These are phyloP conservation scores for Moricandia arvensis DNA, from an alignment of 345 rosid genomes.

Conservation along the genomic window DNA sequence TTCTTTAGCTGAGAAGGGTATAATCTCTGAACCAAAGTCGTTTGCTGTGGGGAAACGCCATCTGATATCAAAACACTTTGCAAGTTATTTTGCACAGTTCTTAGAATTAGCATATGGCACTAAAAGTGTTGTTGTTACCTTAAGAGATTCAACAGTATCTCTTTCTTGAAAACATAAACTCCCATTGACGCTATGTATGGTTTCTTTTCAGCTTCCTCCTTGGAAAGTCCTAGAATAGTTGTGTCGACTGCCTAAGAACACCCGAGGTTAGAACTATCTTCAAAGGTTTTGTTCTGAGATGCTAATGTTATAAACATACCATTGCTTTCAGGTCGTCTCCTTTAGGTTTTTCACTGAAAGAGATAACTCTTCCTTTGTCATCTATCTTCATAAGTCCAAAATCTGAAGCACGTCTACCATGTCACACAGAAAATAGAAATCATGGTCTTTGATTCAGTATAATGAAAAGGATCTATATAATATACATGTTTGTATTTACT, in stretches of 20 bases:
- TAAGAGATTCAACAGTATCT: conserved; percentile 82
- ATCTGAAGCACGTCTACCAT: conserved; percentile 91
- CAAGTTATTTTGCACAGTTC: neutral
- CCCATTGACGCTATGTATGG: conserved; percentile 99
- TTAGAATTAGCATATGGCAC: neutral
- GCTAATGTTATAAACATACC: conserved; percentile 41
- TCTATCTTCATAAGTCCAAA: conserved; percentile 97
- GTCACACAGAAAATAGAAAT: conserved; percentile 31
- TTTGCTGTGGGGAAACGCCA: conserved; percentile 99
- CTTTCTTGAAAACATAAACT: conserved; percentile 91
- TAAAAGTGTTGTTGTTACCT: conserved; percentile 46
- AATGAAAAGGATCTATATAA: neutral
- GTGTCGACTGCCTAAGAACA: conserved; percentile 78
- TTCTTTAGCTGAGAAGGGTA: conserved; percentile 89
- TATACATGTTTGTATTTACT: no score
- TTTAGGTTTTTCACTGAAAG: conserved; percentile 92
- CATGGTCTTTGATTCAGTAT: conserved; percentile 19
- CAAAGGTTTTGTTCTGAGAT: neutral
- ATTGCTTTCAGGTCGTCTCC: conserved; percentile 77
- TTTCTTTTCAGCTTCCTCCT: conserved; percentile 73
- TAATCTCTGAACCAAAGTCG: conserved; percentile 94
- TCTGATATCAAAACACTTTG: conserved; percentile 42
- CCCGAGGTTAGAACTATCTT: conserved; percentile 19
- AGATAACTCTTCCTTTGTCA: conserved; percentile 73
- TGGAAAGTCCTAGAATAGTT: conserved; percentile 76